Conservation (phyloP, 1,284 basidiomycete genomes). For the Cerrena zonata region DNA sequence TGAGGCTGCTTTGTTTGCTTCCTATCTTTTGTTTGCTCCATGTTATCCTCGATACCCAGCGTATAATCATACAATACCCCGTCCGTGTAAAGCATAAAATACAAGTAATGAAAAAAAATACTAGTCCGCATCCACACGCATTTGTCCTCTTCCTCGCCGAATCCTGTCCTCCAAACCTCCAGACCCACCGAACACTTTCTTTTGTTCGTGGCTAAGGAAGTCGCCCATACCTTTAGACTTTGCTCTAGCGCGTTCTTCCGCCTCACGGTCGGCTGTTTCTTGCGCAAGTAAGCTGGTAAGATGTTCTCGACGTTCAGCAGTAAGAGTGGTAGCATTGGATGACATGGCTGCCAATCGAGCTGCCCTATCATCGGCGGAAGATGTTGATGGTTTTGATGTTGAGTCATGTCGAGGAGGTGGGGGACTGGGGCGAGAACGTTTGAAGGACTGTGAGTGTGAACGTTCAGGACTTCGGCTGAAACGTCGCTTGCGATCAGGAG, state of each 20-base stretch:
- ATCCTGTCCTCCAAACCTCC: constrained; percentile 76
- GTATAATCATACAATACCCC: no score
- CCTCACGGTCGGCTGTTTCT: constrained; percentile 67
- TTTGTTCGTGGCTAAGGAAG: constrained; percentile 69
- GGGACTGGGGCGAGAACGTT: constrained; percentile 39
- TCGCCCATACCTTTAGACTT: constrained; percentile 68
- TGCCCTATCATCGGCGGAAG: constrained; percentile 54
- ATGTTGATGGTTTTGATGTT: constrained; percentile 19
- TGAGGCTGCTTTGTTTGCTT: background rate
- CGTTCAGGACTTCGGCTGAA: constrained; percentile 39
- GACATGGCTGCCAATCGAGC: constrained; percentile 86
- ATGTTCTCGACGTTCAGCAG: constrained; percentile 62
- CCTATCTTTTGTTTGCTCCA: background rate
- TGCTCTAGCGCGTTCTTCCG: constrained; percentile 53
- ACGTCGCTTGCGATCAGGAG: constrained; percentile 8
- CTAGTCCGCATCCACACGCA: constrained; percentile 28
- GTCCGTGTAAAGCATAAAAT: no score
- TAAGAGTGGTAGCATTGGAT: constrained; percentile 60
- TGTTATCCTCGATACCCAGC: no score
- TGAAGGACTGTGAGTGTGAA: constrained; percentile 38
- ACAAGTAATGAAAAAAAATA: background rate
- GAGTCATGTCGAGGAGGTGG: constrained; percentile 21
- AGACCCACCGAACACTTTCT: constrained; percentile 69
- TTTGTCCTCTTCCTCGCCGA: constrained; percentile 47
- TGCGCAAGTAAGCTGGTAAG: constrained; percentile 57